Percentiles rank a stretch among this genome's conserved stretches.
These are phyloP conservation scores for Phytophthora crassamura DNA, from an alignment of 352 stramenopile species.

Conservation along the genomic window DNA sequence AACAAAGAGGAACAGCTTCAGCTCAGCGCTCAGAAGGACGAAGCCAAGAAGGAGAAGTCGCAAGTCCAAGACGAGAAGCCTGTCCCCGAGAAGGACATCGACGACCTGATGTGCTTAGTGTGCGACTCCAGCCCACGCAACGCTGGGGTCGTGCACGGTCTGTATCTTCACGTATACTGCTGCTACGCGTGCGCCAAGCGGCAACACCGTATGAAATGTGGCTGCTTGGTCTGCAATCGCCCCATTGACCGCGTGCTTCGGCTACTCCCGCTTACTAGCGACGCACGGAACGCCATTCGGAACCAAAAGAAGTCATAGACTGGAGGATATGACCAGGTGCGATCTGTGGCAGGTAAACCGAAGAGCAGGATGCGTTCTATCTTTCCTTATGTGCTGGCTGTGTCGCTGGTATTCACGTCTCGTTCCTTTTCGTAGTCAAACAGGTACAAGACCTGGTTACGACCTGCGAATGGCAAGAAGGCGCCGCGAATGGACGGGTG, in stretches of 20 bases:
- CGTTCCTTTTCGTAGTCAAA: conserved; percentile 54
- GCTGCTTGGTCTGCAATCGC: conserved; percentile 81
- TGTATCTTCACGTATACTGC: conserved; percentile 86
- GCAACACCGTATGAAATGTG: conserved; percentile 52
- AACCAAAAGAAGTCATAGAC: conserved; percentile 30
- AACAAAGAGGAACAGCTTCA: conserved; percentile 39
- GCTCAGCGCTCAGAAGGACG: conserved; percentile 1
- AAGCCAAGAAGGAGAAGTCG: conserved; percentile 9
- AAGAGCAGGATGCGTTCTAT: not conserved
- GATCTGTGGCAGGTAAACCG: not conserved
- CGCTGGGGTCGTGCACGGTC: conserved; percentile 71
- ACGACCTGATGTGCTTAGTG: conserved; percentile 76
- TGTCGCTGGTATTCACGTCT: not conserved
- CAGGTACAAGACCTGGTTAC: conserved; percentile 88
- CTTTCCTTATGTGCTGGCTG: conserved; percentile 4
- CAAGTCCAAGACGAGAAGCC: conserved; percentile 29
- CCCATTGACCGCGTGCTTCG: conserved; percentile 80
- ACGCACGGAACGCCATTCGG: conserved; percentile 50
- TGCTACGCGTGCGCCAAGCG: conserved; percentile 84
- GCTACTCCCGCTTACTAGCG: conserved; percentile 72
- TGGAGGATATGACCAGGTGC: not conserved
- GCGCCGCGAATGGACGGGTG: conserved; percentile 61
- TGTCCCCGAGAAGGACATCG: conserved; percentile 41
- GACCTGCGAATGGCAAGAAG: conserved; percentile 83
- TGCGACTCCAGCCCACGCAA: conserved; percentile 68